Conservation (phyloP, 179 eudicot species). For the Corrigiola litoralis region DNA sequence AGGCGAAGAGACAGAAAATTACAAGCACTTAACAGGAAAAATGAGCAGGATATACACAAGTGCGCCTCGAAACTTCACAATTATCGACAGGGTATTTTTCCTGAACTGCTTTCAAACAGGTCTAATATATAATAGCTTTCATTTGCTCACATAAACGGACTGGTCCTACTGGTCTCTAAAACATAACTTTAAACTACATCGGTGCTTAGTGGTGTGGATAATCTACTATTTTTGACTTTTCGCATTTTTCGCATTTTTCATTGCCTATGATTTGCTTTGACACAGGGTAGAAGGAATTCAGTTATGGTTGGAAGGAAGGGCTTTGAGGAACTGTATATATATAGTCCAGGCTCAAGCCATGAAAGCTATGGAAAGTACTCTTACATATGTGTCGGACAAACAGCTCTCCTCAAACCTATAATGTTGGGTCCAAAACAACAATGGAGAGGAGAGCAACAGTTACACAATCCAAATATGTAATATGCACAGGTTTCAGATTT, state of each 20-base stretch:
- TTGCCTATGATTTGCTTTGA: slow-evolving; percentile 12
- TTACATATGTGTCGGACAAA: slow-evolving; percentile 61
- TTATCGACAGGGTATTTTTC: slow-evolving; percentile 65
- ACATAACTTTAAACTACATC: too few relatives aligned
- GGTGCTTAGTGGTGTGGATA: too few relatives aligned
- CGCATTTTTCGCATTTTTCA: too few relatives aligned
- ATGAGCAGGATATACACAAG: slow-evolving; percentile 71
- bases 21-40: slow-evolving; percentile 55
- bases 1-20: slow-evolving; percentile 66
- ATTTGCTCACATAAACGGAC: too few relatives aligned
- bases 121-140: too few relatives aligned
- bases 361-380: slow-evolving; percentile 61
- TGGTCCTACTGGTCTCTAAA: too few relatives aligned
- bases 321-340: slow-evolving; percentile 62
- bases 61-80: slow-evolving; percentile 65
- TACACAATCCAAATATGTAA: slow-evolving; percentile 70
- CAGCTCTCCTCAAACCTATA: slow-evolving; percentile 65
- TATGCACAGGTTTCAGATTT: not conserved
- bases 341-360: slow-evolving; percentile 77
- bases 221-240: too few relatives aligned
- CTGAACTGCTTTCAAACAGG: not conserved
- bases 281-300: slow-evolving; percentile 79
- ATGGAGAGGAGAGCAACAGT: slow-evolving; percentile 61
- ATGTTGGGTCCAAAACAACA: slow-evolving; percentile 33
- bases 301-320: slow-evolving; percentile 58